Base-by-base conservation (phyloP, 2,329 filamentous ascomycete genomes). In the Cordyceps cicadae region DNA sequence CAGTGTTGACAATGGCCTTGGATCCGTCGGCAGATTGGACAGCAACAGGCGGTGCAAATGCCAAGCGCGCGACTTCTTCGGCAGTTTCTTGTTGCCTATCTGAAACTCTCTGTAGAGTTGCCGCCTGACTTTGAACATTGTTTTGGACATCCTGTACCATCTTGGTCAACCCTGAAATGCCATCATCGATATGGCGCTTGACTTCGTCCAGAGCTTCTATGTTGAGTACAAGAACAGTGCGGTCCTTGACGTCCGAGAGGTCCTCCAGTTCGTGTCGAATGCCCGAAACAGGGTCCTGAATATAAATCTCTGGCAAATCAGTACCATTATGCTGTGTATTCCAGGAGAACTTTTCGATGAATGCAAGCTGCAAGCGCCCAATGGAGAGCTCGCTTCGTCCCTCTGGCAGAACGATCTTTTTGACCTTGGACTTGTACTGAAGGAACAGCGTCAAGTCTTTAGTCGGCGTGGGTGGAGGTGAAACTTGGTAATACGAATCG, bases 261-360 rank as follows among this genome's bases (percentile, higher is more conserved):
- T 99, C 94, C 72, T 99, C 94, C 26, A 99, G 77, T 75, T 99
- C 94, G 72, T 99, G 93, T 17, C 94, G 88, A n/a, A 99, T 89
- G 0, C 94, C 94, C 9, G 94, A 97, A 2, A 97, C 83, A 0
- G 92, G 88, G 71, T 99, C 94, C 72, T 99, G 94, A 17, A 99
- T 94, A 72, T 99, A 97, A 17, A 99, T 97, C 68, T 99, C 94
- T 0, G 94, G 94, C 51, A 99, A 77, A 70, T 99, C 94, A 15
- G 86, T 85, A 8, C 94, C 94, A 68, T 97, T 95, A 63, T 91
- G 88, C 67, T 97, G 92, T 0, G 93, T 97, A 68, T 96, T 97
- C 92, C 95, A 99, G 0, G 93, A 94, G 70, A 99, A 99, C 71
- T 97, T 99, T 67, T 99, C 94, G 67, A 99, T 99, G 68, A 99